These are phyloP conservation scores for Nepenthes gracilis DNA, from an alignment of 148 eudicot species.

Conservation along the genomic window DNA sequence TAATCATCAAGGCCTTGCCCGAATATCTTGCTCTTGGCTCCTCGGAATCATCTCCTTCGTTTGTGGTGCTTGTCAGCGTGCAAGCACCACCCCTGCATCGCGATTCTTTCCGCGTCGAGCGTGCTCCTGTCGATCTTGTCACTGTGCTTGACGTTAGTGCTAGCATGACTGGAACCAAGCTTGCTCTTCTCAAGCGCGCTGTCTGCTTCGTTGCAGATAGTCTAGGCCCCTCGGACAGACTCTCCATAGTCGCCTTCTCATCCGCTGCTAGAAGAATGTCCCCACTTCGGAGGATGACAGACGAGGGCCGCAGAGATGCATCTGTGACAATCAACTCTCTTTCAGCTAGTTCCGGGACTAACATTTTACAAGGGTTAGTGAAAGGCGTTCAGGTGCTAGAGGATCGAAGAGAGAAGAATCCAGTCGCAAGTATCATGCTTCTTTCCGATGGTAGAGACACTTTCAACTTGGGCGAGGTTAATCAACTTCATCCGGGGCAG, in stretches of 20 bases:
- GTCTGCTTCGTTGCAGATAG: constrained; percentile 13
- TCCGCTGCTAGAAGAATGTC: constrained; percentile 15
- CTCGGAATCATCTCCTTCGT: constrained; percentile 9
- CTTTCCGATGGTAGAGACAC: constrained; percentile 24
- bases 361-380: constrained; percentile 20
- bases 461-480: background rate
- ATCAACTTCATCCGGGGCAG: background rate
- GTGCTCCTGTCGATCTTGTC: constrained; percentile 25
- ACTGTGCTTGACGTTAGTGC: constrained; percentile 27
- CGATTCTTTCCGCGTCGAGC: constrained; percentile 1
- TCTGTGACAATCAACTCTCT: constrained; percentile 11
- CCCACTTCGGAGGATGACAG: constrained; percentile 20
- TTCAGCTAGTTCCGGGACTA: constrained; percentile 15
- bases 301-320: constrained; percentile 15
- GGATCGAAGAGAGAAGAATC: constrained; percentile 15
- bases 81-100: constrained; percentile 16
- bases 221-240: constrained; percentile 16
- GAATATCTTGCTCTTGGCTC: constrained; percentile 12
- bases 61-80: constrained; percentile 18
- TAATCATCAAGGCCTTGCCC: constrained; percentile 17
- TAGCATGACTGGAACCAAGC: constrained; percentile 23
- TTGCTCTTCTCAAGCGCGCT: constrained; percentile 17
- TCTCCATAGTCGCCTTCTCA: constrained; percentile 17
- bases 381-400: constrained; percentile 15
- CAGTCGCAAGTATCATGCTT: constrained; percentile 21